Conservation (phyloP, 73 alveolate species). For the Paramecium bursaria region DNA sequence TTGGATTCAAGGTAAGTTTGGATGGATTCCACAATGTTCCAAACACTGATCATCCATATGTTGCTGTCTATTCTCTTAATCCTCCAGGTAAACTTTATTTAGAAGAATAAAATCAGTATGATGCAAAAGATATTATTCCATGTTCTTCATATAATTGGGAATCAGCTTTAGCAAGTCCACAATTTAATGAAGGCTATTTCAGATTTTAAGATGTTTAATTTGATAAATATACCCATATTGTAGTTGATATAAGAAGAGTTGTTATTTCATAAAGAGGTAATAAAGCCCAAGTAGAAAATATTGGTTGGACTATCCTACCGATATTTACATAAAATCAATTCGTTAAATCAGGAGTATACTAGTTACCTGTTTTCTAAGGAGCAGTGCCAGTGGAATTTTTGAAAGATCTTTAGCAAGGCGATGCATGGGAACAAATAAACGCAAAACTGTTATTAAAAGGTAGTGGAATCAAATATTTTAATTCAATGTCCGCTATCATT, state of each 20-base stretch:
- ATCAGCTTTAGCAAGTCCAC: constrained; percentile 67
- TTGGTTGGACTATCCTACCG: constrained; percentile 86
- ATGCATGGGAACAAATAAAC: constrained; percentile 76
- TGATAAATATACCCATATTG: constrained; percentile 64
- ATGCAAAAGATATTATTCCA: constrained; percentile 60
- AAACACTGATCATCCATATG: constrained; percentile 73
- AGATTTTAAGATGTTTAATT: constrained; percentile 65
- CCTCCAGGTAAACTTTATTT: constrained; percentile 75
- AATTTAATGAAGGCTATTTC: constrained; percentile 73
- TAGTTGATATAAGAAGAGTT: constrained; percentile 70
- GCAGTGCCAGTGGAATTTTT: constrained; percentile 69
- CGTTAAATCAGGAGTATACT: constrained; percentile 81
- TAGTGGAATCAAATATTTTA: constrained; percentile 73
- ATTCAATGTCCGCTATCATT: constrained; percentile 79
- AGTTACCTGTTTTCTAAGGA: constrained; percentile 85
- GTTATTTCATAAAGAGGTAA: constrained; percentile 74
- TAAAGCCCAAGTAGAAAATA: constrained; percentile 73
- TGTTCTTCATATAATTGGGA: constrained; percentile 72
- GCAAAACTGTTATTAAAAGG: constrained; percentile 51
- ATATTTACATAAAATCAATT: constrained; percentile 79
- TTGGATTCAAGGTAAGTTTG: constrained; percentile 84
- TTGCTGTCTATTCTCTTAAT: constrained; percentile 69
- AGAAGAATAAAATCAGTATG: neutral
- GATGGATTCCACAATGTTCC: constrained; percentile 89
- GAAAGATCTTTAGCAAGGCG: constrained; percentile 72